phyloP scores from a whole-genome alignment of 768 basidiomycete genomes.

The Suillus brevipes region DNA sequence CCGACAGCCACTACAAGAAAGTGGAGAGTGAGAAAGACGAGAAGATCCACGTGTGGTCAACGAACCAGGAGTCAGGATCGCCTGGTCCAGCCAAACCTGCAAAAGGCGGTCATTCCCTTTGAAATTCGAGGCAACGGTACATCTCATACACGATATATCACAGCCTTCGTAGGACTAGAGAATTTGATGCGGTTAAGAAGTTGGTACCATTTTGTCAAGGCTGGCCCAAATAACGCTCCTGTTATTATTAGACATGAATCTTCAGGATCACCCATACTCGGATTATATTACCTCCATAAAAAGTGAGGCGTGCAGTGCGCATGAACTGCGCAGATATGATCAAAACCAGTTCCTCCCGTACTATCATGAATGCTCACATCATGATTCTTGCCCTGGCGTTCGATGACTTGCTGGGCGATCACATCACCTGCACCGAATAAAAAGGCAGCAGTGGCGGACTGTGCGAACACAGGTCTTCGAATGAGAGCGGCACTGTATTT shows the following conservation, averaged over 20 bases:
- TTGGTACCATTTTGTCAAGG: constrained; percentile 80
- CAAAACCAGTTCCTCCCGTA: constrained; percentile 5
- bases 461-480: constrained; percentile 60
- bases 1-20: constrained; percentile 40
- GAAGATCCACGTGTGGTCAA: constrained; percentile 1
- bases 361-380: constrained; percentile 52
- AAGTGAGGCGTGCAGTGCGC: constrained; percentile 62
- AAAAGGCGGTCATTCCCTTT: constrained; percentile 3
- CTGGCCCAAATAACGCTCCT: constrained; percentile 79
- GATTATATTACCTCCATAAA: constrained; percentile 62
- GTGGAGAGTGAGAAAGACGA: constrained; percentile 6
- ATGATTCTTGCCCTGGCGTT: constrained; percentile 67
- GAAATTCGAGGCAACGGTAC: neutral
- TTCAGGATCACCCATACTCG: neutral
- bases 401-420: constrained; percentile 84
- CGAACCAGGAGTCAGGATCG: constrained; percentile 68
- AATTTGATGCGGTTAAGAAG: constrained; percentile 73
- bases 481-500: constrained; percentile 53
- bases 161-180: constrained; percentile 53
- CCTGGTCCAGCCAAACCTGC: constrained; percentile 83
- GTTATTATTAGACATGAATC: neutral
- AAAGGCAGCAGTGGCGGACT: constrained; percentile 63
- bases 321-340: constrained; percentile 40
- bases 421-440: constrained; percentile 78
- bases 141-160: constrained; percentile 59